phyloP scores from a whole-genome alignment of 106 monocot genomes.

The Acorus calamus region DNA sequence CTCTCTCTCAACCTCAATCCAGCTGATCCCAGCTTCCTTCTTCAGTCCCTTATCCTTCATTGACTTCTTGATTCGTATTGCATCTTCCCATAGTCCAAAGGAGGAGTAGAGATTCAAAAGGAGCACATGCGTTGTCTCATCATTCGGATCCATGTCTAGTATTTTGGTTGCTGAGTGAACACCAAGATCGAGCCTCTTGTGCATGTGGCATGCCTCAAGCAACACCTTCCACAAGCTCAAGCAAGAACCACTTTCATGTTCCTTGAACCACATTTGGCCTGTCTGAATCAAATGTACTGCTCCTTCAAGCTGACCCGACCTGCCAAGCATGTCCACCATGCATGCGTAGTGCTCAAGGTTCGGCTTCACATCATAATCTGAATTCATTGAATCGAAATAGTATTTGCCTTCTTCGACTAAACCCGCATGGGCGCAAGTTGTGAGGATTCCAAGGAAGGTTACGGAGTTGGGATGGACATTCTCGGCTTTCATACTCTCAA shows the following conservation, averaged over 20 bases:
- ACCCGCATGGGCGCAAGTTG: slow-evolving; percentile 30
- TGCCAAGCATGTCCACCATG: slow-evolving; percentile 34
- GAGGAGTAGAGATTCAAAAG: slow-evolving; percentile 25
- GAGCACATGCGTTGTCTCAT: slow-evolving; percentile 25
- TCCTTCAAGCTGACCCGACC: slow-evolving; percentile 21
- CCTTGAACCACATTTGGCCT: slow-evolving; percentile 3
- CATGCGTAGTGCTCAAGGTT: slow-evolving; percentile 28
- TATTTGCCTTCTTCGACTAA: slow-evolving; percentile 13
- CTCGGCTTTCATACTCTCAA: slow-evolving; percentile 12
- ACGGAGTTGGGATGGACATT: slow-evolving; percentile 15
- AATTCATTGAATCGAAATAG: slow-evolving; percentile 21
- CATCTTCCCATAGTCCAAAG: slow-evolving; percentile 27
- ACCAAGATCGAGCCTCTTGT: slow-evolving; percentile 21
- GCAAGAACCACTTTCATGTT: background rate
- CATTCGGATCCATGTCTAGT: slow-evolving; percentile 18
- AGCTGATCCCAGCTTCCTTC: slow-evolving; percentile 31
- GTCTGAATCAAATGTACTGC: slow-evolving; percentile 12
- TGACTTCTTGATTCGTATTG: slow-evolving; percentile 6
- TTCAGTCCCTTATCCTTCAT: slow-evolving; percentile 25
- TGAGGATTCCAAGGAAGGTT: slow-evolving; percentile 24
- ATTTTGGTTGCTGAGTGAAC: slow-evolving; percentile 13
- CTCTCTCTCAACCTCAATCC: slow-evolving; percentile 13
- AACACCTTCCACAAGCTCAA: slow-evolving; percentile 26
- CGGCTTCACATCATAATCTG: background rate
- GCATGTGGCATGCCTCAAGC: slow-evolving; percentile 24